phyloP scores from a whole-genome alignment of 352 stramenopile genomes.

The Pythium aphanidermatum region DNA sequence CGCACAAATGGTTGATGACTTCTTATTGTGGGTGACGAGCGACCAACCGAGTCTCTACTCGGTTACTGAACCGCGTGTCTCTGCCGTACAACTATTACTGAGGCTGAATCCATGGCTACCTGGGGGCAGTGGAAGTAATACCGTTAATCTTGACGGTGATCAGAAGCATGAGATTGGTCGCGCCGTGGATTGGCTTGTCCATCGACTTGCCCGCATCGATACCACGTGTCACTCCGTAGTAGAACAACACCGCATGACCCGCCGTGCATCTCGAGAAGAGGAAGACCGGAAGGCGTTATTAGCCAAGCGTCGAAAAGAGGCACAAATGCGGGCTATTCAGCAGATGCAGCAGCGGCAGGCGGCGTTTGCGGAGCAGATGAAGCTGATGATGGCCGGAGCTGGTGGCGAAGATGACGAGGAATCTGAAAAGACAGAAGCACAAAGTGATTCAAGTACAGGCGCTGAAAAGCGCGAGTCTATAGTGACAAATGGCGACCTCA shows the following conservation, averaged over 20 bases:
- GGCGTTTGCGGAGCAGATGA: conserved; percentile 76
- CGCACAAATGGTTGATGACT: conserved; percentile 37
- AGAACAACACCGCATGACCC: conserved; percentile 50
- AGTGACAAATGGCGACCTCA: conserved; percentile 21
- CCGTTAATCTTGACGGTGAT: conserved; percentile 65
- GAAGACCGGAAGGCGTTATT: conserved; percentile 58
- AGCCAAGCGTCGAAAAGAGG: conserved; percentile 53
- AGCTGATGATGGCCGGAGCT: conserved; percentile 38
- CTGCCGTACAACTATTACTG: conserved; percentile 53
- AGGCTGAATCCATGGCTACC: conserved; percentile 68
- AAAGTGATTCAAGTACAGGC: not conserved
- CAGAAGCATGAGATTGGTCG: conserved; percentile 82
- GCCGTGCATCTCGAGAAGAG: conserved; percentile 58
- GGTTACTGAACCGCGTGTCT: conserved; percentile 24
- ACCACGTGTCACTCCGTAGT: conserved; percentile 35
- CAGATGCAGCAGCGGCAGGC: conserved; percentile 80
- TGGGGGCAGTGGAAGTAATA: conserved; percentile 37
- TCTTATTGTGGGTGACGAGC: conserved; percentile 50
- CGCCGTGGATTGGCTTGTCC: conserved; percentile 73
- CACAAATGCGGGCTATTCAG: conserved; percentile 65
- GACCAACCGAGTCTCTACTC: conserved; percentile 32
- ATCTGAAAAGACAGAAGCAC: conserved; percentile 26
- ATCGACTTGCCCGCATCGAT: conserved; percentile 49
- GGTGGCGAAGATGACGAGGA: conserved; percentile 36
- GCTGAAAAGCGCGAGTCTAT: conserved; percentile 15